phyloP scores from a whole-genome alignment of 2,329 filamentous ascomycete species.

The Lasiodiplodia sp. region DNA sequence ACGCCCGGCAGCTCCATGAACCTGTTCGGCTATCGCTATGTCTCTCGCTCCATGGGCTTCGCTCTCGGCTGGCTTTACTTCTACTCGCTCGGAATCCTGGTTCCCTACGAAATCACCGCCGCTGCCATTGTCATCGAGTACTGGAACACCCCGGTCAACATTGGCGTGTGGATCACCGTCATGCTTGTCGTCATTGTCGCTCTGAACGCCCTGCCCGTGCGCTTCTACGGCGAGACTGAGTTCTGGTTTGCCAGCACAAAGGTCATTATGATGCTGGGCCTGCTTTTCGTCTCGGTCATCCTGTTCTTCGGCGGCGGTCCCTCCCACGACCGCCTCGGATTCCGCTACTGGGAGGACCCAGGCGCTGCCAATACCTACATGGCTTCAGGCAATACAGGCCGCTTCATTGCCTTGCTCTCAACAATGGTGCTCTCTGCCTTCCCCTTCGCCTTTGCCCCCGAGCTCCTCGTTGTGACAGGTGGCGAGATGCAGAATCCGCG shows the following conservation, averaged over 20 bases:
- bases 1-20: constrained; percentile 61
- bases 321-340: constrained; percentile 57
- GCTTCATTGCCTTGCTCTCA: constrained; percentile 61
- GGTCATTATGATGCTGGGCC: constrained; percentile 59
- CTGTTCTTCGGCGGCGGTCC: constrained; percentile 66
- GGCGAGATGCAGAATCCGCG: constrained; percentile 66
- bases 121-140: constrained; percentile 49
- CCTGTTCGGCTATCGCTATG: constrained; percentile 56
- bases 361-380: constrained; percentile 59
- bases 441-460: constrained; percentile 48
- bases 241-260: constrained; percentile 63
- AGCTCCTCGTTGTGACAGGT: constrained; percentile 63
- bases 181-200: constrained; percentile 51
- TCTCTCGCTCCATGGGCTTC: constrained; percentile 54
- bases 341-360: constrained; percentile 59
- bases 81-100: constrained; percentile 47
- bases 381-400: constrained; percentile 54
- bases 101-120: constrained; percentile 46
- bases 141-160: constrained; percentile 50
- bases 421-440: constrained; percentile 61
- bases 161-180: constrained; percentile 48
- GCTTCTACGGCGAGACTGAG: constrained; percentile 61
- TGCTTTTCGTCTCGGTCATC: constrained; percentile 61
- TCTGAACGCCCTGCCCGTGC: constrained; percentile 57
- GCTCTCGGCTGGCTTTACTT: constrained; percentile 54